Conservation (phyloP, 257 asterid genomes). For the Petrea volubilis region DNA sequence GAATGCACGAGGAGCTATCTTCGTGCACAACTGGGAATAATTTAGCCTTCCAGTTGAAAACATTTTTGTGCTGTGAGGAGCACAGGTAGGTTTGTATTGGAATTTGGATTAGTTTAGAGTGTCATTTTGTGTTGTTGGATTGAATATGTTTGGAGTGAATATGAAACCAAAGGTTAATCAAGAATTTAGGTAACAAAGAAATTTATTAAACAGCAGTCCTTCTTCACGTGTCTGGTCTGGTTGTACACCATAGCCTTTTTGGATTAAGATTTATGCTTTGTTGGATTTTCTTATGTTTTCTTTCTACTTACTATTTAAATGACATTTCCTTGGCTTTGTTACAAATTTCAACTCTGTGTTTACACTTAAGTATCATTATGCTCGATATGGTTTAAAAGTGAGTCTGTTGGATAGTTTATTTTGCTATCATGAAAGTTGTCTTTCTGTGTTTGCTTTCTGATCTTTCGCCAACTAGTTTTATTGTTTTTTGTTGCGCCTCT, state of each 20-base stretch:
- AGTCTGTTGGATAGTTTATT: neutral
- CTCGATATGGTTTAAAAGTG: neutral
- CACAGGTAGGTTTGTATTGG: no score
- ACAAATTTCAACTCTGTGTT: neutral
- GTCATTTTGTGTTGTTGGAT: no score
- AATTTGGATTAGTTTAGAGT: no score
- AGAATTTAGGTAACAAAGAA: neutral
- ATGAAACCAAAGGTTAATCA: no score
- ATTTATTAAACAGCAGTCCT: neutral
- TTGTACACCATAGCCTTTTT: neutral
- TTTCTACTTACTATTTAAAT: neutral
- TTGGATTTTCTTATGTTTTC: neutral
- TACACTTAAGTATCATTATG: neutral
- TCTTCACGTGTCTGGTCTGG: neutral
- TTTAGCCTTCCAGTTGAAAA: no score
- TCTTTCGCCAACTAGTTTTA: neutral
- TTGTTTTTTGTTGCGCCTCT: neutral
- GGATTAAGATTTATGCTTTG: neutral
- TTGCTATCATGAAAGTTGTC: neutral
- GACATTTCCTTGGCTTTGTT: neutral
- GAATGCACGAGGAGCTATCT: no score
- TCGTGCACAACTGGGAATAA: constrained; percentile 8
- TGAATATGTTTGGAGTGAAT: no score
- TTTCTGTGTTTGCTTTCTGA: neutral
- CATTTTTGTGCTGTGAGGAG: no score